These are phyloP conservation scores for Harringtonia lauricola DNA, from an alignment of 2,329 filamentous ascomycete genomes.

Conservation along the genomic window DNA sequence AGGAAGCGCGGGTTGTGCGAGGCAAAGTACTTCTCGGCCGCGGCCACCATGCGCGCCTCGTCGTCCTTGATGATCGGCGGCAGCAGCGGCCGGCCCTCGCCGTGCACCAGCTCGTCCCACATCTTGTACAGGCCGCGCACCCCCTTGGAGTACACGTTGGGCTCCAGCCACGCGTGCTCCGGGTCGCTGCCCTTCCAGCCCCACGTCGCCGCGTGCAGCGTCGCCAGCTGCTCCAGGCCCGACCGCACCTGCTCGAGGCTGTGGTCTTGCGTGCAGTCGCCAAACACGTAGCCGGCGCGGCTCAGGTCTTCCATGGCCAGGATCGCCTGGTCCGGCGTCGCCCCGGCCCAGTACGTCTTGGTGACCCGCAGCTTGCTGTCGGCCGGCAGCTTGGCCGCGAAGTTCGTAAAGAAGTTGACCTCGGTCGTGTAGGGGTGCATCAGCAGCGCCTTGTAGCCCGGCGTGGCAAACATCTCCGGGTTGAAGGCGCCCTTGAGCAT, in stretches of 20 bases:
- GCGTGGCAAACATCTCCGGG: conserved; percentile 27
- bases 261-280: conserved; percentile 24
- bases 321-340: conserved; percentile 40
- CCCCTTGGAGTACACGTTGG: conserved; percentile 4
- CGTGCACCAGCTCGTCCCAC: conserved; percentile 17
- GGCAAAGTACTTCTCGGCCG: conserved; percentile 20
- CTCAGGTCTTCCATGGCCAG: conserved; percentile 60
- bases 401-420: conserved; percentile 13
- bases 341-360: conserved; percentile 11
- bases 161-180: conserved; percentile 19
- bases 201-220: conserved; percentile 20
- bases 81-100: conserved; percentile 15
- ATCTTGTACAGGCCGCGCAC: conserved; percentile 4
- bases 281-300: conserved; percentile 36
- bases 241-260: conserved; percentile 7
- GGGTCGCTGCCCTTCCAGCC: conserved; percentile 9
- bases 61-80: conserved; percentile 3
- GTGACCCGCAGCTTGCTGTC: conserved; percentile 15
- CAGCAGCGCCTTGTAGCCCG: conserved; percentile 9
- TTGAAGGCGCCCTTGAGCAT: conserved; percentile 49
- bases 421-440: conserved; percentile 17
- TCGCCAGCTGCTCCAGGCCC: conserved; percentile 23
- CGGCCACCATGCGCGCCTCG: conserved; percentile 8
- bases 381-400: conserved; percentile 6
- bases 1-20: conserved; percentile 21